A percentile compares a stretch with the other conserved stretches of the same genome.
Conservation (phyloP, 208 protist genomes). For the Crithidia brevicula region DNA sequence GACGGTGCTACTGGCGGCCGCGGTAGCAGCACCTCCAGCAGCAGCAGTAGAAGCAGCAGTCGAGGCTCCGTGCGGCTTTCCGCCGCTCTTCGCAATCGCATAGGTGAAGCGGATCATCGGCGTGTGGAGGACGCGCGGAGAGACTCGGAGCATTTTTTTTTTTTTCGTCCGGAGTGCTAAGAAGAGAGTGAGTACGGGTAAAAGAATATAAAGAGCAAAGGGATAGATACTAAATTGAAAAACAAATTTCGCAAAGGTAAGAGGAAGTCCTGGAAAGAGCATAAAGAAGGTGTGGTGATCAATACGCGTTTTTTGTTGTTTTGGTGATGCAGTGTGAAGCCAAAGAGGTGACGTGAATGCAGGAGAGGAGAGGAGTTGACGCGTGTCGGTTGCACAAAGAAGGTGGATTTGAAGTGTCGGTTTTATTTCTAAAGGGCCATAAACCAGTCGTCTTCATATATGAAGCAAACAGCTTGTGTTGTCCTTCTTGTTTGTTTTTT, state of each 20-base stretch:
- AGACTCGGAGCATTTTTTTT: constrained; percentile 48
- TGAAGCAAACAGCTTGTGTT: too few species aligned
- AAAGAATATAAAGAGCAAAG: not conserved
- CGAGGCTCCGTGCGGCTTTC: constrained; percentile 1
- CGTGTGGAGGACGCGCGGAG: constrained; percentile 32
- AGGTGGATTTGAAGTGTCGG: too few species aligned
- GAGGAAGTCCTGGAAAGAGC: not conserved
- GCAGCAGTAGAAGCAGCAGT: not conserved
- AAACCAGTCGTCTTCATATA: too few species aligned
- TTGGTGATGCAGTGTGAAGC: too few species aligned
- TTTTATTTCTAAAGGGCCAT: too few species aligned
- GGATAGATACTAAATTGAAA: not conserved
- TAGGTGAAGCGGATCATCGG: constrained; percentile 82
- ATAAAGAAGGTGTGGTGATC: not conserved
- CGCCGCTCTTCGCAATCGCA: constrained; percentile 66
- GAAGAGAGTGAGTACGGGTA: too few species aligned
- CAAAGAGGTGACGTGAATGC: too few species aligned
- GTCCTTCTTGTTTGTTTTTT: too few species aligned
- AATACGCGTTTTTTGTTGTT: not conserved
- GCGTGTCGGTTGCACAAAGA: too few species aligned
- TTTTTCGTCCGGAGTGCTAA: too few species aligned
- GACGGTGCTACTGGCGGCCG: constrained; percentile 5
- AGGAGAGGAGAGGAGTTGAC: too few species aligned
- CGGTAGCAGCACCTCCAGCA: not conserved
- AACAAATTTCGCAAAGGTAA: constrained; percentile 8